Base-by-base conservation (phyloP, 106 monocot species). In the Dendrobium huoshanense region DNA sequence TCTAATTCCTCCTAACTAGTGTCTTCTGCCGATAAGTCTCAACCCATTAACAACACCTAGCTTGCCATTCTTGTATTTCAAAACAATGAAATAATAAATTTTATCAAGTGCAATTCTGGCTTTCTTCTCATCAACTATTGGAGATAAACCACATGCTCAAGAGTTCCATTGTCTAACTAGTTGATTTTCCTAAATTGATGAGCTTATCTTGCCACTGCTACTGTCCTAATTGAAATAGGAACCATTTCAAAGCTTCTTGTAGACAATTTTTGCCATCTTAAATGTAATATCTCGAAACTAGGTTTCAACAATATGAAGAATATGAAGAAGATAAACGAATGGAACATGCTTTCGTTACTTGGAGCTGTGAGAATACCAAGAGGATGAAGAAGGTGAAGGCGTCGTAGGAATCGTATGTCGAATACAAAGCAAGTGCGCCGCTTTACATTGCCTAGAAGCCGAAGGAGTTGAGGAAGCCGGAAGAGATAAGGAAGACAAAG, bases 1-100 rank as follows among this genome's bases (percentile, higher is more conserved):
- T 37, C 37, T 37, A 1, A 37, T 37, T 37, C 37, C 37, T 37
- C 37, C 37, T 37, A 2, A 37, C 37, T 37, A 37, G 37, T 37
- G 37, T 37, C 37, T 37, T 37, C 72, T 94, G 42, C 97, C 97
- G 37, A 79, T 98, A 89, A 45, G 94, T 61, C 75, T 84, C 88
- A 94, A 94, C 59, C 97, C 94, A 78, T 98, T 98, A 68, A 98
- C 82, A 31, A 94, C 97, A 27, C 97, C 97, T 4, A 86, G 55
- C 47, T 85, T 94, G 10, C 97, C 94, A 43, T 85, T 83, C 77
- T 90, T 92, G 45, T 87, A 88, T 81, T 92, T 94, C 81, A 92
- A 51, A 24, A 98, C 97, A 80, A 92, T 98, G 81, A 91, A 94
- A 77, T 80, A 19, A 51, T 88, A 92, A 16, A 98, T 49, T 48